These are phyloP conservation scores for Quercus bicolor DNA, from an alignment of 306 rosid species.

Conservation along the genomic window DNA sequence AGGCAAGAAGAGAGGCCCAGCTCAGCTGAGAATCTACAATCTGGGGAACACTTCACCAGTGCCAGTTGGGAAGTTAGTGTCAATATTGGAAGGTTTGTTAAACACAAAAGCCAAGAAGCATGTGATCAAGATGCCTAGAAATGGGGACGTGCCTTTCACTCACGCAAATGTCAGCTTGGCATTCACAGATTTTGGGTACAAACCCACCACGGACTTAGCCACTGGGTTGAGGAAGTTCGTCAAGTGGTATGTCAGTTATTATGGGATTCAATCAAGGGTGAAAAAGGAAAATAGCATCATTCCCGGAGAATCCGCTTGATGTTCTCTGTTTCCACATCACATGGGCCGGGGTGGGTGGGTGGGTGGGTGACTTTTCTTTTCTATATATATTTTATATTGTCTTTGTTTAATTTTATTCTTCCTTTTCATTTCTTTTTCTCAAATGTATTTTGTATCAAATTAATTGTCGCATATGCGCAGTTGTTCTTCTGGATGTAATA, in stretches of 20 bases:
- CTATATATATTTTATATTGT: not conserved
- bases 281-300: conserved; percentile 18
- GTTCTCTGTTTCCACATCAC: conserved; percentile 25
- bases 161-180: conserved; percentile 58
- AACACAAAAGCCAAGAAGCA: conserved; percentile 41
- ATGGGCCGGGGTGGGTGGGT: conserved; percentile 10
- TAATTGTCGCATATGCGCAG: not conserved
- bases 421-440: not conserved
- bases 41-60: conserved; percentile 56
- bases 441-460: not conserved
- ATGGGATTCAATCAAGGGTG: conserved; percentile 48
- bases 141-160: conserved; percentile 60
- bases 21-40: conserved; percentile 48
- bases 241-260: conserved; percentile 56
- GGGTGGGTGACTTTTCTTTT: not conserved
- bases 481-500: conserved; percentile 25
- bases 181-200: conserved; percentile 42
- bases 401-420: not conserved
- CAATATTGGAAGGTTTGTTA: conserved; percentile 33
- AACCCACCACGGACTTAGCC: conserved; percentile 45
- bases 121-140: conserved; percentile 50
- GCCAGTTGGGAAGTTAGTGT: conserved; percentile 48
- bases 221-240: conserved; percentile 54
- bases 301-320: conserved; percentile 48
- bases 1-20: conserved; percentile 43